These are phyloP conservation scores for Metarhizium brunneum DNA, from an alignment of 2,329 filamentous ascomycete species.

Conservation along the genomic window DNA sequence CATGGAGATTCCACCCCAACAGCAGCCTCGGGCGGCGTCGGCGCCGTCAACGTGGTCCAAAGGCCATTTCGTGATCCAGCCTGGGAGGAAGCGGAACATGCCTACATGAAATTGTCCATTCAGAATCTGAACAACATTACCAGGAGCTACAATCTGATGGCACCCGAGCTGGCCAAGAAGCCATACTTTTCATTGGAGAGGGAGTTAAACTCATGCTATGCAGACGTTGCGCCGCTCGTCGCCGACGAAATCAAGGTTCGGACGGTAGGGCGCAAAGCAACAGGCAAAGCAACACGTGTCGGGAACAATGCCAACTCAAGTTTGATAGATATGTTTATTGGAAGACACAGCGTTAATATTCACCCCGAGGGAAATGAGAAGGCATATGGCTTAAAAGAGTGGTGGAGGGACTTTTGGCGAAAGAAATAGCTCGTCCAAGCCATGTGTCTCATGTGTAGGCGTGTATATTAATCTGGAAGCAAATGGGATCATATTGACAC, in stretches of 20 bases:
- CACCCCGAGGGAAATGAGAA: conserved; percentile 67
- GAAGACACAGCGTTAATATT: conserved; percentile 39
- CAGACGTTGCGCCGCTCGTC: conserved; percentile 73
- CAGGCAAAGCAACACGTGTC: conserved; percentile 17
- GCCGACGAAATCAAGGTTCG: conserved; percentile 64
- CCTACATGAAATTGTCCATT: conserved; percentile 70
- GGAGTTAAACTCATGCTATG: conserved; percentile 73
- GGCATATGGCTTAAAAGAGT: conserved; percentile 78
- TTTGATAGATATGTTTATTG: conserved; percentile 52
- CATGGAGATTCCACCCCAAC: conserved; percentile 23
- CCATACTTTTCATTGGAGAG: conserved; percentile 80
- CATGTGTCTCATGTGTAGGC: no score
- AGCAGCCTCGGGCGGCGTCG: background rate
- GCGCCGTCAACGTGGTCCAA: conserved; percentile 13
- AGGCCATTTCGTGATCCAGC: conserved; percentile 66
- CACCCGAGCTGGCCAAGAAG: conserved; percentile 84
- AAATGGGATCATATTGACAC: no score
- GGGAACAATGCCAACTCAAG: conserved; percentile 28
- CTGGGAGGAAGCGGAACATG: conserved; percentile 64
- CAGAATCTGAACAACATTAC: conserved; percentile 70
- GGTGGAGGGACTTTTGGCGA: conserved; percentile 74
- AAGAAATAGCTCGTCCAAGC: conserved; percentile 5
- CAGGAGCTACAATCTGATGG: conserved; percentile 90
- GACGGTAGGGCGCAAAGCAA: conserved; percentile 39
- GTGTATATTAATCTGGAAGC: no score